phyloP scores from a whole-genome alignment of 306 rosid species.

The Prunus fruticosa region DNA sequence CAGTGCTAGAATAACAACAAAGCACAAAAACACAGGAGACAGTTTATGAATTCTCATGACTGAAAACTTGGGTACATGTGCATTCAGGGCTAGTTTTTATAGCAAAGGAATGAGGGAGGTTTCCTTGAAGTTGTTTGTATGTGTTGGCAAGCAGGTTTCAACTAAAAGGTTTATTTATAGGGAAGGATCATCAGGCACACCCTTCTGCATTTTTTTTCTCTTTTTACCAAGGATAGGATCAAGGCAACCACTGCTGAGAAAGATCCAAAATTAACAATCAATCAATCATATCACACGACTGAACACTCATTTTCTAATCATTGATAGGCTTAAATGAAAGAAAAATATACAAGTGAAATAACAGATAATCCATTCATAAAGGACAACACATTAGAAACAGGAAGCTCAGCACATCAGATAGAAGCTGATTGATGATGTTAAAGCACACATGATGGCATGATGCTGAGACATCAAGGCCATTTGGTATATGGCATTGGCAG shows the following conservation, averaged over 20 bases:
- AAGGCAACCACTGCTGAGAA: constrained; percentile 22
- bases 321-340: constrained; percentile 7
- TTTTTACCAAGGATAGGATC: neutral
- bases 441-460: neutral
- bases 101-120: neutral
- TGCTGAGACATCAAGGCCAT: neutral
- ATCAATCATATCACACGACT: neutral
- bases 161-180: neutral
- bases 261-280: constrained; percentile 22
- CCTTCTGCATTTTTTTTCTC: neutral
- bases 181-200: neutral
- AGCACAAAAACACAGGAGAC: constrained; percentile 10
- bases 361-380: constrained; percentile 6
- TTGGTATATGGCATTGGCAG: neutral
- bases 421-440: neutral
- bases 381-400: neutral
- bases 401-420: neutral
- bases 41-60: constrained; percentile 43
- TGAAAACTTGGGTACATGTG: constrained; percentile 13
- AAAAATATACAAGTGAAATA: neutral
- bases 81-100: neutral
- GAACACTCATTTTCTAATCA: constrained; percentile 17
- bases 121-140: neutral
- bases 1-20: constrained; percentile 26
- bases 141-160: constrained; percentile 5